phyloP scores from a whole-genome alignment of 768 basidiomycete species.

The Tulasnella sp. region DNA sequence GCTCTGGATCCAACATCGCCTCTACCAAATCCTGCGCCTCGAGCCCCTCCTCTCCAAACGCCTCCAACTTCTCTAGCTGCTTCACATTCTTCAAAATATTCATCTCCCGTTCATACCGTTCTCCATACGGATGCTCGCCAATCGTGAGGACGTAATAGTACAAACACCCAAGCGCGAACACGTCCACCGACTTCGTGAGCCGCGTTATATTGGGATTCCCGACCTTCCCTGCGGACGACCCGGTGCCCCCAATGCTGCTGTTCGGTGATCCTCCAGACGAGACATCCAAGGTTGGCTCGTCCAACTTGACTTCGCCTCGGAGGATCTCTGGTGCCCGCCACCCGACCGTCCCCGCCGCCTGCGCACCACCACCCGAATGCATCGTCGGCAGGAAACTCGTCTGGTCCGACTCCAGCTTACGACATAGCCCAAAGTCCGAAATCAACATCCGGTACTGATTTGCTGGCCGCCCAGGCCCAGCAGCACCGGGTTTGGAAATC shows the following conservation, averaged over 20 bases:
- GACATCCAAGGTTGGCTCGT: slow-evolving; percentile 50
- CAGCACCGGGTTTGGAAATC: slow-evolving; percentile 46
- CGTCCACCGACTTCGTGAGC: slow-evolving; percentile 89
- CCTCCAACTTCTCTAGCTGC: slow-evolving; percentile 53
- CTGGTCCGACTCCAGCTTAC: slow-evolving; percentile 89
- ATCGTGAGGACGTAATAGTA: slow-evolving; percentile 87
- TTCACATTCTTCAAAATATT: slow-evolving; percentile 83
- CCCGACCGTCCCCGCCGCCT: slow-evolving; percentile 87
- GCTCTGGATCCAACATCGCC: slow-evolving; percentile 66
- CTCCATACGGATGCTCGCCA: slow-evolving; percentile 89
- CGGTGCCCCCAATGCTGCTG: slow-evolving; percentile 43
- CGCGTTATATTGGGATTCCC: slow-evolving; percentile 40
- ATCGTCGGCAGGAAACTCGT: slow-evolving; percentile 90
- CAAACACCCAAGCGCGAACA: slow-evolving; percentile 91
- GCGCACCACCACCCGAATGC: slow-evolving; percentile 48
- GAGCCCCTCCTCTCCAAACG: slow-evolving; percentile 86
- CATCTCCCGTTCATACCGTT: slow-evolving; percentile 81
- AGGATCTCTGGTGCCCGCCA: slow-evolving; percentile 98
- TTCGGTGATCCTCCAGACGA: slow-evolving; percentile 41
- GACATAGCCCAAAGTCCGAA: slow-evolving; percentile 95
- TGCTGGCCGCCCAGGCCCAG: slow-evolving; percentile 31
- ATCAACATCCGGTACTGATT: slow-evolving; percentile 68
- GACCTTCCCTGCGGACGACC: slow-evolving; percentile 25
- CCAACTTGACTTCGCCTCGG: slow-evolving; percentile 83
- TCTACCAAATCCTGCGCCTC: slow-evolving; percentile 75